These are phyloP conservation scores for Lasiodiplodia sp. DNA, from an alignment of 2,329 filamentous ascomycete genomes.

Conservation along the genomic window DNA sequence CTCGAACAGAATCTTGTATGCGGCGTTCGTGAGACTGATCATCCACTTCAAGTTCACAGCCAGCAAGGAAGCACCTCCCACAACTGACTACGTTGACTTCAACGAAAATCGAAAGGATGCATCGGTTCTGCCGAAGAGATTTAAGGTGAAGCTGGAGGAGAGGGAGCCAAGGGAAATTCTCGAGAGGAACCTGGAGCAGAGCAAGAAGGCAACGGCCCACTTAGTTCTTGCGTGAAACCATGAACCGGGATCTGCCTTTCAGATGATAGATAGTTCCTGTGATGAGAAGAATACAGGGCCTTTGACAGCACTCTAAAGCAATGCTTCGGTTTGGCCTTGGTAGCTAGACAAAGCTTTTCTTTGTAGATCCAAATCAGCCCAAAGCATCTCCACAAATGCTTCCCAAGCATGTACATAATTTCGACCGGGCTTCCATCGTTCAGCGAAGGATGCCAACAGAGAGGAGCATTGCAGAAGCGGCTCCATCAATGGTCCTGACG, in stretches of 20 bases:
- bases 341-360: neutral
- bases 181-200: slow-evolving; percentile 15
- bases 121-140: slow-evolving; percentile 25
- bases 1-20: slow-evolving; percentile 25
- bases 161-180: slow-evolving; percentile 24
- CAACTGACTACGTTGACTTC: slow-evolving; percentile 26
- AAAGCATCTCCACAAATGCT: slow-evolving; percentile 20
- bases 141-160: slow-evolving; percentile 15
- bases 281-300: neutral
- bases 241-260: neutral
- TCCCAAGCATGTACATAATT: slow-evolving; percentile 19
- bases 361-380: slow-evolving; percentile 8
- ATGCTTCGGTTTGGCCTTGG: neutral
- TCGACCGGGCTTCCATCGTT: slow-evolving; percentile 17
- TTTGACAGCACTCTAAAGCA: neutral
- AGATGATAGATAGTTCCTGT: neutral
- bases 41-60: slow-evolving; percentile 27
- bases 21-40: slow-evolving; percentile 22
- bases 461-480: slow-evolving; percentile 22
- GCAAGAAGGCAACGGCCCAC: slow-evolving; percentile 20
- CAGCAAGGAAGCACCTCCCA: slow-evolving; percentile 14
- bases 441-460: slow-evolving; percentile 24
- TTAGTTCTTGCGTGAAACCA: slow-evolving; percentile 2
- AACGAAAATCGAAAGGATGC: slow-evolving; percentile 27
- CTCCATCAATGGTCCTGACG: neutral